Conservation (phyloP, 192 early-diverging fungal genomes). For the Backusella morwellensis region DNA sequence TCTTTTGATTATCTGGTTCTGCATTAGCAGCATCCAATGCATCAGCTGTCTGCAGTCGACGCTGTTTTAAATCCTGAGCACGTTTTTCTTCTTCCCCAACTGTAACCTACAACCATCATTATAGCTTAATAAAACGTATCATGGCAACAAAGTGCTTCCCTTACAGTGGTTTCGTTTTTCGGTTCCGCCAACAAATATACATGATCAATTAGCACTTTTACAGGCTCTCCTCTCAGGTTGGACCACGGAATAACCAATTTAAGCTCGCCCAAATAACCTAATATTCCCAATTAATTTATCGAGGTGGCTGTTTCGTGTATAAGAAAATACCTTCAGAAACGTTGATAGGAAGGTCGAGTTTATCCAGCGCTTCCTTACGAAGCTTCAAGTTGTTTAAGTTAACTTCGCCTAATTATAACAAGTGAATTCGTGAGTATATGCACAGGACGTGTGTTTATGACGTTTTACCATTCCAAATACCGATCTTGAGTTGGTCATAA, state of each 20-base stretch:
- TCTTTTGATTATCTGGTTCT: conserved; percentile 8
- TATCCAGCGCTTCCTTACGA: conserved; percentile 77
- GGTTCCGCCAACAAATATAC: conserved; percentile 78
- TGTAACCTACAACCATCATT: conserved; percentile 10
- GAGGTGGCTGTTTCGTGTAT: background rate
- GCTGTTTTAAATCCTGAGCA: conserved; percentile 65
- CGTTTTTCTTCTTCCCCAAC: conserved; percentile 66
- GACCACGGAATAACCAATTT: conserved; percentile 85
- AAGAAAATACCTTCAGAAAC: conserved; percentile 53
- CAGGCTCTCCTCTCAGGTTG: conserved; percentile 82
- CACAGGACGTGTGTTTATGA: background rate
- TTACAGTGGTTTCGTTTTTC: conserved; percentile 53
- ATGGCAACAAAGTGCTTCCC: background rate
- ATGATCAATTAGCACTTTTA: conserved; percentile 71
- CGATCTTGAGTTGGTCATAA: conserved; percentile 80
- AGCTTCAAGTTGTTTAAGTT: conserved; percentile 77
- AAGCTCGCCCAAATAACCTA: conserved; percentile 80
- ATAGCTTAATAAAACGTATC: background rate
- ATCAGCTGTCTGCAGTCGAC: conserved; percentile 63
- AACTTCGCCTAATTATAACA: conserved; percentile 64
- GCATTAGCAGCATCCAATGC: conserved; percentile 30
- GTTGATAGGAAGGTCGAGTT: conserved; percentile 82
- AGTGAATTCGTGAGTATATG: background rate
- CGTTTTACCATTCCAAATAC: conserved; percentile 75
- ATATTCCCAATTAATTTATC: conserved; percentile 5